These are phyloP conservation scores for Naematelia aurantialba DNA, from an alignment of 768 basidiomycete genomes.

Conservation along the genomic window DNA sequence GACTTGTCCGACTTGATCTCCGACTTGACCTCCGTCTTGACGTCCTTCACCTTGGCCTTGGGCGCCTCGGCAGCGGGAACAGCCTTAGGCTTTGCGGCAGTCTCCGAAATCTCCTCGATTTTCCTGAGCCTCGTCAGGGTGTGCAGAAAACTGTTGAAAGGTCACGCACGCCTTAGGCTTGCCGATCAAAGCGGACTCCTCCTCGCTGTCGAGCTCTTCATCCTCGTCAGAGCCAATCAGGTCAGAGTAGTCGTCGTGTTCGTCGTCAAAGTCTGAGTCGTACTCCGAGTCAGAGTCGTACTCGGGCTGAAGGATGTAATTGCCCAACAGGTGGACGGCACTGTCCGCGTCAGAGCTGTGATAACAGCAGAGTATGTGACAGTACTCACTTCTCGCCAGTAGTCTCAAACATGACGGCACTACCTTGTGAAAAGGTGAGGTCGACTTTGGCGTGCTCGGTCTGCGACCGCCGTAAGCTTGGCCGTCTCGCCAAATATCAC, in stretches of 20 bases:
- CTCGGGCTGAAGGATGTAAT: constrained; percentile 62
- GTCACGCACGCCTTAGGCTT: constrained; percentile 19
- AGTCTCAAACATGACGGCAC: constrained; percentile 62
- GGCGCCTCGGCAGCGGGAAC: constrained; percentile 19
- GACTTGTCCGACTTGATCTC: constrained; percentile 21
- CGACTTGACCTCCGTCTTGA: constrained; percentile 15
- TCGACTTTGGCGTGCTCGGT: constrained; percentile 72
- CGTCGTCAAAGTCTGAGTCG: constrained; percentile 74
- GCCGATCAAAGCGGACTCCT: constrained; percentile 47
- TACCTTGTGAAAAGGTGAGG: constrained; percentile 64
- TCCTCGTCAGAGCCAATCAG: constrained; percentile 61
- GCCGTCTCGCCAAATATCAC: not conserved
- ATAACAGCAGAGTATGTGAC: not conserved
- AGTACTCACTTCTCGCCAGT: constrained; percentile 67
- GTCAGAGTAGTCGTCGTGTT: constrained; percentile 66
- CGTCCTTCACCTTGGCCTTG: not conserved
- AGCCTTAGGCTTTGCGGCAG: constrained; percentile 28
- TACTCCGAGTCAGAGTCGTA: constrained; percentile 61
- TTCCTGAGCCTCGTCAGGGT: constrained; percentile 8
- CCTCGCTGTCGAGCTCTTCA: constrained; percentile 63
- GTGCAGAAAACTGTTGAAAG: not conserved
- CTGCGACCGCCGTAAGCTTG: constrained; percentile 52
- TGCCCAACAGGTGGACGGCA: constrained; percentile 73
- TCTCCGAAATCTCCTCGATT: constrained; percentile 42
- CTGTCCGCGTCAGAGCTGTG: constrained; percentile 14